Evolutionary conservation across 768 basidiomycete species (phyloP).

Genomic region (Serendipita sp.): DNA sequence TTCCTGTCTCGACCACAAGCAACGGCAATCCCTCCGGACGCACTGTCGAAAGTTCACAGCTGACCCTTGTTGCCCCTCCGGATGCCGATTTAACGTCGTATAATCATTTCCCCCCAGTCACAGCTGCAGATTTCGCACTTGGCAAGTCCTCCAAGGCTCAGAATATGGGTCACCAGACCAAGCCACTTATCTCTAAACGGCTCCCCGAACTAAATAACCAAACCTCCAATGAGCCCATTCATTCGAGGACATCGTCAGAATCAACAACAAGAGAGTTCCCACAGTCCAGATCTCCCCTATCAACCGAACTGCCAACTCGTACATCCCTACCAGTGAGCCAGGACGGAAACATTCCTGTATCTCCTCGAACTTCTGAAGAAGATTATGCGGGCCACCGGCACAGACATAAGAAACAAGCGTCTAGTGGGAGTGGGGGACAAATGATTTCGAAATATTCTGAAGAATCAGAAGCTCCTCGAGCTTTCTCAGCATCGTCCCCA

Average conservation of each 20-base stretch:
- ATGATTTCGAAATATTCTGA: neutral
- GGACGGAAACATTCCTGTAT: slow-evolving; percentile 28
- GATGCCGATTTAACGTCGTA: slow-evolving; percentile 38
- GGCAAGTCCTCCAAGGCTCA: neutral
- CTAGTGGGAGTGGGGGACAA: neutral
- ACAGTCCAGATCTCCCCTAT: neutral
- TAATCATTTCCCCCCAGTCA: slow-evolving; percentile 35
- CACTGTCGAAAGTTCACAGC: slow-evolving; percentile 10
- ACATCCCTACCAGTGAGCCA: slow-evolving; percentile 28
- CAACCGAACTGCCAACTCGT: slow-evolving; percentile 19
- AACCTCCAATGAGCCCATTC: slow-evolving; percentile 13
- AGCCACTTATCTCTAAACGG: slow-evolving; percentile 12
- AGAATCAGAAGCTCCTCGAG: slow-evolving; percentile 6
- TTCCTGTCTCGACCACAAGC: neutral
- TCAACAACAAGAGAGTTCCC: slow-evolving; percentile 7
- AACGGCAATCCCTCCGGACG: neutral
- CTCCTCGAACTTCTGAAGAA: neutral
- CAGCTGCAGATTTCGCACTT: slow-evolving; percentile 22
- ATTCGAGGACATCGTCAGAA: slow-evolving; percentile 37
- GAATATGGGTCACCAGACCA: slow-evolving; percentile 12
- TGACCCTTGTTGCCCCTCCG: slow-evolving; percentile 57
- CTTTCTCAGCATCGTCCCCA: slow-evolving; percentile 19
- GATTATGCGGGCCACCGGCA: neutral
- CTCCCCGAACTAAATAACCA: slow-evolving; percentile 14
- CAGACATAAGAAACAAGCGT: neutral